Evolutionary conservation across 768 basidiomycete species (phyloP).

Genomic region (Mycena epipterygia): DNA sequence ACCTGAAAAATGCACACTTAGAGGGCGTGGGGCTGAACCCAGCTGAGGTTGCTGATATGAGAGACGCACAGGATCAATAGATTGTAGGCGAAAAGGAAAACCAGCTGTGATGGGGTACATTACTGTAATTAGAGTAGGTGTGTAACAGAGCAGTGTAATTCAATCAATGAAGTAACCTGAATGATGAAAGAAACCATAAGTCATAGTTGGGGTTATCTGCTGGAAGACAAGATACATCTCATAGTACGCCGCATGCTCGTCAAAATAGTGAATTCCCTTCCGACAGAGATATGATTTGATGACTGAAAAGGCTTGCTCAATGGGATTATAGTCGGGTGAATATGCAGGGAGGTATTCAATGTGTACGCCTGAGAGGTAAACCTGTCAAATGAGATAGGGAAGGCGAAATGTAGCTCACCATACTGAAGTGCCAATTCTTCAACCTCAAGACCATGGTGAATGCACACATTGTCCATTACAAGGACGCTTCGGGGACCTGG

Average conservation of each 20-base stretch:
- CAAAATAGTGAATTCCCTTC: neutral
- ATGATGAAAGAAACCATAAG: slow-evolving; percentile 10
- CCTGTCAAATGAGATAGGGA: too few species aligned
- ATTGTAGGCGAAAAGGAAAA: neutral
- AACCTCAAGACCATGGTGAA: slow-evolving; percentile 5
- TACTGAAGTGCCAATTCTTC: neutral
- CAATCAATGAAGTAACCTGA: slow-evolving; percentile 2
- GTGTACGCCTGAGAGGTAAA: neutral
- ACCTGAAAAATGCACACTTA: slow-evolving; percentile 1
- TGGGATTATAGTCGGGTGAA: neutral
- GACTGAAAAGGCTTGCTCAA: neutral
- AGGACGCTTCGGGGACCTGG: neutral
- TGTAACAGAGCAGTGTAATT: neutral
- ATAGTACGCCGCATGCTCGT: slow-evolving; percentile 1
- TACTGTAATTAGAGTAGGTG: neutral
- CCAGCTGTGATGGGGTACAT: neutral
- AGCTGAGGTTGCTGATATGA: neutral
- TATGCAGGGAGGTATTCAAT: neutral
- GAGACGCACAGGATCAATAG: slow-evolving; percentile 3
- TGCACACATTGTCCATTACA: neutral
- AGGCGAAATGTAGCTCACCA: too few species aligned
- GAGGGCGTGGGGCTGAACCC: neutral
- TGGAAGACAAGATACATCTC: neutral
- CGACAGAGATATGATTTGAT: neutral
- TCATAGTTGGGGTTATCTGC: neutral